phyloP scores from a whole-genome alignment of 2,329 filamentous ascomycete genomes.

The Aspergillus fumigatiaffinis region DNA sequence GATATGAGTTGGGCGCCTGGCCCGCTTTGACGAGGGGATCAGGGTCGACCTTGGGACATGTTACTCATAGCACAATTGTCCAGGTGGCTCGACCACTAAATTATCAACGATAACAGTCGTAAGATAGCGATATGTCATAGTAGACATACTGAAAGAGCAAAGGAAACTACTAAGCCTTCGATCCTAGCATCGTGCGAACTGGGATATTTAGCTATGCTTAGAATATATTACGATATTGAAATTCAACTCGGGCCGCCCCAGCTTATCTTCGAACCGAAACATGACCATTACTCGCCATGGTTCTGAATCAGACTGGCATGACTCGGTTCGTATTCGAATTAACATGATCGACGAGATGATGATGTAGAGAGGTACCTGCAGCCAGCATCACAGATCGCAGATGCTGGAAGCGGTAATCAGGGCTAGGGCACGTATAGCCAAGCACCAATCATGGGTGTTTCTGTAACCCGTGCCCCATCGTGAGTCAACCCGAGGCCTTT shows the following conservation, averaged over 20 bases:
- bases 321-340: not conserved
- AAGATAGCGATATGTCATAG: no score
- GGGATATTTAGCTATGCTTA: no score
- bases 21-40: not conserved
- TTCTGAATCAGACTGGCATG: not conserved
- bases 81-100: no score
- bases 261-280: not conserved
- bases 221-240: no score
- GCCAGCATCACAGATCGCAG: not conserved
- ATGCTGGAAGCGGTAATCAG: slow-evolving; percentile 4
- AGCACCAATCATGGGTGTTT: slow-evolving; percentile 18
- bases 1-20: not conserved
- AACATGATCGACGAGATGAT: not conserved
- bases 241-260: not conserved
- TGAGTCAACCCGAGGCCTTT: slow-evolving; percentile 5
- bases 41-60: not conserved
- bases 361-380: not conserved
- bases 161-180: not conserved
- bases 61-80: not conserved
- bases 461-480: slow-evolving; percentile 16
- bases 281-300: not conserved
- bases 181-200: no score
- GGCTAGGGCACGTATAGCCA: slow-evolving; percentile 16
- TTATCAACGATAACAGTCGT: no score
- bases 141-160: no score